phyloP scores from a whole-genome alignment of 1,284 basidiomycete species.

The Melampsora occidentalis region DNA sequence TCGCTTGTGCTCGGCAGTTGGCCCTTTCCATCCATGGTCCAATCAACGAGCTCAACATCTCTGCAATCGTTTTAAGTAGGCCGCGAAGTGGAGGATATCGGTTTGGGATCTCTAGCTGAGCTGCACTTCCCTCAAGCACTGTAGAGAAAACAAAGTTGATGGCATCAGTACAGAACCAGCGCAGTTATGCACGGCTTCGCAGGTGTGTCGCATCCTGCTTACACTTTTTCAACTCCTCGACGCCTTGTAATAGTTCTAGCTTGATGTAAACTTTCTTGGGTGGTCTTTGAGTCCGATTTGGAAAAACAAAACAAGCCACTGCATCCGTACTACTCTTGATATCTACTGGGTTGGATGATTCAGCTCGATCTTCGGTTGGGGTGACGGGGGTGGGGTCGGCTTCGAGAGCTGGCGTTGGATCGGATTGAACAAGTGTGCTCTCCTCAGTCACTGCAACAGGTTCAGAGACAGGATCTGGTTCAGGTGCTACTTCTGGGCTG shows the following conservation, averaged over 20 bases:
- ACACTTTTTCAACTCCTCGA: constrained; percentile 17
- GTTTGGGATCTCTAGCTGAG: neutral
- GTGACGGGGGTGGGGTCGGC: neutral
- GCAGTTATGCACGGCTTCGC: neutral
- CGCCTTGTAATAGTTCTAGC: neutral
- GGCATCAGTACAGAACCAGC: neutral
- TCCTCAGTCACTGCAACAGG: neutral
- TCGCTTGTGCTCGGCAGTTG: neutral
- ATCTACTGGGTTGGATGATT: neutral
- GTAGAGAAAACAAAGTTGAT: neutral
- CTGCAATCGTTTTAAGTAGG: neutral
- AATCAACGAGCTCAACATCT: neutral
- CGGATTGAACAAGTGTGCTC: neutral
- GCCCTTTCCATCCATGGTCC: neutral
- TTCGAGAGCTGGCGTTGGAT: neutral
- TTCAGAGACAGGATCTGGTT: neutral
- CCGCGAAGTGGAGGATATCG: neutral
- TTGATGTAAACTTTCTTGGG: constrained; percentile 8
- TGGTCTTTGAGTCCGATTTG: neutral
- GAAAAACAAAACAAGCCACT: constrained; percentile 24
- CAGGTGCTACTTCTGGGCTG: no score
- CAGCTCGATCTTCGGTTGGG: neutral
- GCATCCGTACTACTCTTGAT: neutral
- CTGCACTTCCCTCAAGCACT: neutral
- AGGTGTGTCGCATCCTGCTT: neutral